Evolutionary conservation across 352 stramenopile species (phyloP), one percentile per base, ranked within the genome.

Genomic region (Globisporangium ultimum): DNA sequence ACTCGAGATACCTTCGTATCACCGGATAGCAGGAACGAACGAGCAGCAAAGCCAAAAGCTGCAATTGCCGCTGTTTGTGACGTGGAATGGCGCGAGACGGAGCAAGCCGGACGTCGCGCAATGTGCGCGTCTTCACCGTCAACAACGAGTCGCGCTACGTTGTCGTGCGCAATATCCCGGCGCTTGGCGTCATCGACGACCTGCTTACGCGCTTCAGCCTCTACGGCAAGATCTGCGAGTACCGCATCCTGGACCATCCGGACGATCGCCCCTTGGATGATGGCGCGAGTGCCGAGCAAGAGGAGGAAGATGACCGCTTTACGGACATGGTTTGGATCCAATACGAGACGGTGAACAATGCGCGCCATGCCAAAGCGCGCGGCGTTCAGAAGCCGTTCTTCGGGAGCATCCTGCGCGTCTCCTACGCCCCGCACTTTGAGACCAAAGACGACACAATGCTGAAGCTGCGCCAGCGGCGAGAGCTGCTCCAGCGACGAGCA

Each of bases 271-370:
- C 49, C 8, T 21, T 49, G 18, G 21, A 11, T 15, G 47, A 28
- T 15, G 21, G 15, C 3, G 38, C 22, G 24, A 28, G 24, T 3
- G 40, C 14, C 0, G 46, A 22, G 10, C 28, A 68, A 1, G 61
- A 71, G 9, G 61, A 76, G 46, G 53, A 53, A 5, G 58, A 73
- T 24, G 48, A 67, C 17, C 48, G 62, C 14, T 93, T 88, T 60
- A 84, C 72, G 2, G 76, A 93, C 51, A 66, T 71, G 1, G 57
- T 93, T 14, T 91, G 79, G 80, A 60, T 93, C 24, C 58, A 89
- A 49, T 93, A 88, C 65, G 81, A 88, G 65, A 88, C 73, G 28
- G 75, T 88, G 34, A 88, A 87, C 58, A 88, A 88, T 18, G 80
- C 84, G 46, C 79, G 84, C 9, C 74, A 87, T 48, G 84, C 84